phyloP scores from a whole-genome alignment of 108 stramenopile species.

The Fragilariopsis cylindrus region DNA sequence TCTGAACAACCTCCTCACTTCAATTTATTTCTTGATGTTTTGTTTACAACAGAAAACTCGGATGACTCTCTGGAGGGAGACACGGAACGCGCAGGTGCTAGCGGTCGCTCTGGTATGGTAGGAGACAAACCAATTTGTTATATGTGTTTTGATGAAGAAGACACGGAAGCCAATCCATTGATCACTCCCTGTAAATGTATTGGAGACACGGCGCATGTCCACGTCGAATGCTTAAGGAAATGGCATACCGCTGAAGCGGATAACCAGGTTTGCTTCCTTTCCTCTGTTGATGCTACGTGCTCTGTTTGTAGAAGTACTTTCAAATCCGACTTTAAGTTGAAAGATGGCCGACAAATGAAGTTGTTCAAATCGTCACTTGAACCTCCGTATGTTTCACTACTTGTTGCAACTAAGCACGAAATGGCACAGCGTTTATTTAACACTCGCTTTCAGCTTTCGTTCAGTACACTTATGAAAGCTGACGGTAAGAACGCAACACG shows the following conservation, averaged over 20 bases:
- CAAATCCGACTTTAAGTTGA: slow-evolving; percentile 93
- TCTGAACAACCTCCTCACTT: not conserved
- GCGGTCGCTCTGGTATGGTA: slow-evolving; percentile 15
- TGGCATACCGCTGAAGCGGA: slow-evolving; percentile 93
- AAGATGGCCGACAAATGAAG: slow-evolving; percentile 85
- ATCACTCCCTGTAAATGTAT: slow-evolving; percentile 89
- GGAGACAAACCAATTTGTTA: slow-evolving; percentile 90
- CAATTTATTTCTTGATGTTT: not conserved
- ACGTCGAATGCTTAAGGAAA: slow-evolving; percentile 87
- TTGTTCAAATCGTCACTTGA: slow-evolving; percentile 92
- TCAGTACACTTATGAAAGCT: slow-evolving; percentile 89
- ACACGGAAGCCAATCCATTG: slow-evolving; percentile 78
- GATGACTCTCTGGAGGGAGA: slow-evolving; percentile 71
- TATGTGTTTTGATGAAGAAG: slow-evolving; percentile 97
- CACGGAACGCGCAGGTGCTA: not conserved
- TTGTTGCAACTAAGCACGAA: slow-evolving; percentile 96
- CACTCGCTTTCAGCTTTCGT: slow-evolving; percentile 94
- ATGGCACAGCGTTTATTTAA: slow-evolving; percentile 95
- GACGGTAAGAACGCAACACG: slow-evolving; percentile 88
- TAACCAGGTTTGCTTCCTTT: slow-evolving; percentile 93
- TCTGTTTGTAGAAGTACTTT: slow-evolving; percentile 96
- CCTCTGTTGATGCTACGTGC: slow-evolving; percentile 94
- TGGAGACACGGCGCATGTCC: slow-evolving; percentile 88
- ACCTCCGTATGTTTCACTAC: slow-evolving; percentile 93
- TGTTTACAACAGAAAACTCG: slow-evolving; percentile 62